phyloP scores from a whole-genome alignment of 768 basidiomycete genomes.

The Tylopilus intermedius region DNA sequence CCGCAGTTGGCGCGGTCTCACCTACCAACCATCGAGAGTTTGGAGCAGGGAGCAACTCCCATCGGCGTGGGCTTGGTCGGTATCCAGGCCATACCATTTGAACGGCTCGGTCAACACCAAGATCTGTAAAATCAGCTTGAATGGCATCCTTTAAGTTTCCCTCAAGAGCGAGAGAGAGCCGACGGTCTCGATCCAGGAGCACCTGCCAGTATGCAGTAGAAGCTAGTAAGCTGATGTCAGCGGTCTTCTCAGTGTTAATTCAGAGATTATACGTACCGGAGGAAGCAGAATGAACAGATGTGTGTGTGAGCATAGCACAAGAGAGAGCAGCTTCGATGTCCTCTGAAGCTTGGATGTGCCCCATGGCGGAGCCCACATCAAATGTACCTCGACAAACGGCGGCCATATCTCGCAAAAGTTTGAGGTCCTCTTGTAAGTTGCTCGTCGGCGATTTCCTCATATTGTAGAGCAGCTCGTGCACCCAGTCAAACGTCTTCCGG shows the following conservation, averaged over 20 bases:
- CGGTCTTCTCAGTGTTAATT: too few relatives aligned
- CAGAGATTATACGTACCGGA: too few relatives aligned
- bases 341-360: constrained; percentile 8
- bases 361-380: constrained; percentile 18
- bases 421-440: constrained; percentile 10
- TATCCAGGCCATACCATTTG: constrained; percentile 22
- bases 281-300: constrained; percentile 15
- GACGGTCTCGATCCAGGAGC: constrained; percentile 29
- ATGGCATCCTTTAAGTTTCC: constrained; percentile 1
- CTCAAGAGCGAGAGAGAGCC: constrained; percentile 28
- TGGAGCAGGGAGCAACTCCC: constrained; percentile 9
- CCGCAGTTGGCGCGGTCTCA: constrained; percentile 6
- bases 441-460: constrained; percentile 5
- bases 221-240: too few relatives aligned
- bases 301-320: constrained; percentile 25
- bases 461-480: constrained; percentile 28
- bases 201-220: constrained; percentile 3
- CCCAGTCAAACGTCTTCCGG: constrained; percentile 34
- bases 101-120: constrained; percentile 21
- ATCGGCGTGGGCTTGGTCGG: constrained; percentile 17
- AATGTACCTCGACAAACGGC: constrained; percentile 35
- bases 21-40: constrained; percentile 23
- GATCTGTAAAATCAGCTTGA: neutral
- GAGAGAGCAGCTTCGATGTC: constrained; percentile 25
- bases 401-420: constrained; percentile 33